Conservation (phyloP, 2,329 filamentous ascomycete genomes). For the Scopulariopsis brevicaulis region DNA sequence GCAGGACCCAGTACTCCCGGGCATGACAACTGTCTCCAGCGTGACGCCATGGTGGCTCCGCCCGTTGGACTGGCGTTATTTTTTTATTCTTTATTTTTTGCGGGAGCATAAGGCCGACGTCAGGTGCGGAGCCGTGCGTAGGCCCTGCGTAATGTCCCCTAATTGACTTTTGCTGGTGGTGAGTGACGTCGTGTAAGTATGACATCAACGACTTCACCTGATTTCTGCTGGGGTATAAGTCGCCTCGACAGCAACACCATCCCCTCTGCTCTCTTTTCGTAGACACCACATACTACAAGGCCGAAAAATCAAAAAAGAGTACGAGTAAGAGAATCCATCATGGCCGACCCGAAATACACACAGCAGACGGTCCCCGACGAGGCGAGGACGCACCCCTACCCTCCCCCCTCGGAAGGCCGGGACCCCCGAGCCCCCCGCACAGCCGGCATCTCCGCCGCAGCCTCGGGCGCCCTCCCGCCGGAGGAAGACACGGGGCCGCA, state of each 20-base stretch:
- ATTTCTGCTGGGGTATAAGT: neutral
- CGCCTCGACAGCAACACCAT: neutral
- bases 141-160: neutral
- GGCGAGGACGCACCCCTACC: neutral
- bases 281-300: too few species aligned
- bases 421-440: neutral
- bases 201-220: neutral
- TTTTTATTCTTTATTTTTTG: too few species aligned
- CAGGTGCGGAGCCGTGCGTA: neutral
- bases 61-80: too few species aligned
- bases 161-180: neutral
- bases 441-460: neutral
- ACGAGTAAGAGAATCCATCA: too few species aligned
- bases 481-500: neutral
- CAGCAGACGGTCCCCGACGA: neutral
- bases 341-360: neutral
- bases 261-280: neutral
- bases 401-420: neutral
- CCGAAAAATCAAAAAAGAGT: too few species aligned
- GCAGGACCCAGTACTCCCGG: too few species aligned
- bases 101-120: neutral
- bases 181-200: neutral
- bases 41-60: too few species aligned
- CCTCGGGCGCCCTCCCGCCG: neutral
- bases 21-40: too few species aligned